Percentiles rank a stretch among this genome's conserved stretches.
Conservation (phyloP, 129 eudicot species). For the Dittrichia graveolens region DNA sequence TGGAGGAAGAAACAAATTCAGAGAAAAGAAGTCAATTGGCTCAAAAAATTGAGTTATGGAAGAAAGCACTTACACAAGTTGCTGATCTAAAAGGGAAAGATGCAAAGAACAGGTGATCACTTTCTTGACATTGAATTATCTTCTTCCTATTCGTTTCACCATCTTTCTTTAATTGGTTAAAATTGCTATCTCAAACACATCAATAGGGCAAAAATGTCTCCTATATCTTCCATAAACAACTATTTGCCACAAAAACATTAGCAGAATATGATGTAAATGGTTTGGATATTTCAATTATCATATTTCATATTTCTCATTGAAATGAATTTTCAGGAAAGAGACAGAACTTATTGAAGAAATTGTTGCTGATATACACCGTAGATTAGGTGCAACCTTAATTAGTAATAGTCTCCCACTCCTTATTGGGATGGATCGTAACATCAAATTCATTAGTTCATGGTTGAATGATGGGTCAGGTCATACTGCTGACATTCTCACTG, state of each 20-base stretch:
- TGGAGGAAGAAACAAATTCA: background rate
- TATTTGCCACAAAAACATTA: too few relatives aligned
- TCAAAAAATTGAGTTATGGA: background rate
- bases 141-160: too few relatives aligned
- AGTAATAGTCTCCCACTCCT: background rate
- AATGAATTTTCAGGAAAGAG: constrained; percentile 3
- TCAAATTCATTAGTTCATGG: background rate
- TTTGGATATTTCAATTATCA: background rate
- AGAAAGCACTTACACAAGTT: background rate
- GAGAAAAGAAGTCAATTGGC: constrained; percentile 6
- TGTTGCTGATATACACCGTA: background rate
- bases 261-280: too few relatives aligned
- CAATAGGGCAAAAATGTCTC: too few relatives aligned
- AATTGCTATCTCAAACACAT: too few relatives aligned
- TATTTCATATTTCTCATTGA: background rate
- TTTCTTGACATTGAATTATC: too few relatives aligned
- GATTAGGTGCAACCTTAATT: background rate
- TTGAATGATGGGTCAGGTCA: background rate
- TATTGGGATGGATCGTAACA: background rate
- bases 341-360: background rate
- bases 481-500: background rate
- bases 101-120: background rate
- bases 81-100: background rate
- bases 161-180: too few relatives aligned
- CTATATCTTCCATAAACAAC: too few relatives aligned